Percentiles rank a stretch among this genome's conserved stretches.
These are phyloP conservation scores for Vanrija sp. DNA, from an alignment of 1,284 basidiomycete species.

Conservation along the genomic window DNA sequence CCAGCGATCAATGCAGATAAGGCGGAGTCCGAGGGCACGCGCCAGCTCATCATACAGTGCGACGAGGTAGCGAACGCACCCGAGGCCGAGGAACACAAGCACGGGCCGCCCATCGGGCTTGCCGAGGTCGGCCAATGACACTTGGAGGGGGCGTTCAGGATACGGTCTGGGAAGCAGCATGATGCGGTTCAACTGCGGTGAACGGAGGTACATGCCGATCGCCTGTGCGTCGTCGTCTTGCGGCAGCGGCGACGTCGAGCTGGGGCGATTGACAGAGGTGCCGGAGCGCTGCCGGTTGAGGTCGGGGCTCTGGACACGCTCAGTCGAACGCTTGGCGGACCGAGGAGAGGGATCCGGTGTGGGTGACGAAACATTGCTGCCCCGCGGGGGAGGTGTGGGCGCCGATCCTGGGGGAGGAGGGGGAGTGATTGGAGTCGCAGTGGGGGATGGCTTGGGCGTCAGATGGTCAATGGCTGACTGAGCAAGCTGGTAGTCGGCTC, in stretches of 20 bases:
- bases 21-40: constrained; percentile 71
- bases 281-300: constrained; percentile 7
- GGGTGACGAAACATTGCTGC: constrained; percentile 3
- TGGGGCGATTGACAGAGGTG: constrained; percentile 5
- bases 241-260: constrained; percentile 7
- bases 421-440: background rate
- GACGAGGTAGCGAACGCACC: constrained; percentile 89
- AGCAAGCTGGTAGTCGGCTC: constrained; percentile 13
- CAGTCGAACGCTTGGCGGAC: background rate
- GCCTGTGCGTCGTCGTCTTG: constrained; percentile 23
- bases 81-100: constrained; percentile 85
- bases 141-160: constrained; percentile 66
- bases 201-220: constrained; percentile 64
- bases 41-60: constrained; percentile 96
- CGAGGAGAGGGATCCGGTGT: constrained; percentile 10
- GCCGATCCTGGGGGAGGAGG: background rate
- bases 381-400: background rate
- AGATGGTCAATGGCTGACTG: constrained; percentile 17
- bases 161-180: constrained; percentile 66
- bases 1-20: constrained; percentile 97
- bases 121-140: constrained; percentile 90
- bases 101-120: constrained; percentile 75
- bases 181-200: constrained; percentile 75
- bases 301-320: constrained; percentile 1
- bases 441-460: constrained; percentile 3